Percentiles rank a stretch among this genome's conserved stretches.
These are phyloP conservation scores for Epichloe gansuensis DNA, from an alignment of 2,329 filamentous ascomycete genomes.

Conservation along the genomic window DNA sequence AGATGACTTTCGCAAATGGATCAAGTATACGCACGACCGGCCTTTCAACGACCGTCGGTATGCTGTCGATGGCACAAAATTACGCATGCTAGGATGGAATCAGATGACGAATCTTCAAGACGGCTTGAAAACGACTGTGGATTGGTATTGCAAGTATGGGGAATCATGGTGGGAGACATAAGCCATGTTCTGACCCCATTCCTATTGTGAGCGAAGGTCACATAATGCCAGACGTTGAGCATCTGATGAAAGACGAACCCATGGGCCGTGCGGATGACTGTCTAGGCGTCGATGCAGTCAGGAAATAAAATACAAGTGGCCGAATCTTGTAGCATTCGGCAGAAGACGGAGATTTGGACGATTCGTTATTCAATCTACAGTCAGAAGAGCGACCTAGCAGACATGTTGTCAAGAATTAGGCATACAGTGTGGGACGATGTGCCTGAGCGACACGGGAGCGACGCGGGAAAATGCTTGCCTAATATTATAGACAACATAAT, in stretches of 20 bases:
- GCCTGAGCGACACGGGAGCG: neutral
- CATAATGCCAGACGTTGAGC: conserved; percentile 37
- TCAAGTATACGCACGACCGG: conserved; percentile 65
- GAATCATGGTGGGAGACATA: conserved; percentile 62
- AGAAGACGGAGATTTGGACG: too few relatives aligned
- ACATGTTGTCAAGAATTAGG: too few relatives aligned
- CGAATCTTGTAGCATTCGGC: neutral
- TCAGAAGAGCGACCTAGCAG: too few relatives aligned
- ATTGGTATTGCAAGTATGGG: conserved; percentile 57
- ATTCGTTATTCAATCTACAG: too few relatives aligned
- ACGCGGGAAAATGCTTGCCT: neutral
- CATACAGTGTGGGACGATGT: neutral
- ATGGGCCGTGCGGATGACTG: conserved; percentile 14
- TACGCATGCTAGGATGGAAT: conserved; percentile 55
- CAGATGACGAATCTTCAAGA: conserved; percentile 54
- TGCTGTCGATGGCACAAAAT: conserved; percentile 57
- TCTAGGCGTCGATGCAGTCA: neutral
- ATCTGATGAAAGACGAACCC: conserved; percentile 22
- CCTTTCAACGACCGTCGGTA: conserved; percentile 70
- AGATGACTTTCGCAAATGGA: conserved; percentile 48
- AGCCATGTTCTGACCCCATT: conserved; percentile 56
- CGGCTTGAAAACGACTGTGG: conserved; percentile 51
- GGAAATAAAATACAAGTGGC: conserved; percentile 7
- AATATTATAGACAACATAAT: neutral
- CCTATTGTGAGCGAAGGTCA: conserved; percentile 43